Evolutionary conservation across 257 asterid genomes (phyloP).

Genomic region (Cinchona pubescens): DNA sequence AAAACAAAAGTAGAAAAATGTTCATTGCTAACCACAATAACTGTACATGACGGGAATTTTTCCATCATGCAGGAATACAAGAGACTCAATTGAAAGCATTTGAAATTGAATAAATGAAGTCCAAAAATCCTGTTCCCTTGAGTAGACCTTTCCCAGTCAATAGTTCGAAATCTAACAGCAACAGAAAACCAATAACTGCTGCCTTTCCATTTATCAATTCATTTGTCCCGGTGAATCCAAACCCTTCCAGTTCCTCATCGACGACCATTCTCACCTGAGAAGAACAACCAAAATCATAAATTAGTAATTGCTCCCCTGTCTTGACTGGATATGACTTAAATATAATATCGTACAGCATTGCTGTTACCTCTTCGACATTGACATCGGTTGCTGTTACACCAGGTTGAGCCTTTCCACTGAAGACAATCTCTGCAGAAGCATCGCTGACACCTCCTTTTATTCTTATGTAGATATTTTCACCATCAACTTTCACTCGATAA

Average conservation of each 20-base stretch:
- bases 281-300: neutral
- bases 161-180: slow-evolving; percentile 89
- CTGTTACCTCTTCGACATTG: slow-evolving; percentile 83
- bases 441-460: slow-evolving; percentile 39
- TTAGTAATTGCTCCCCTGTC: neutral
- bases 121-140: slow-evolving; percentile 97
- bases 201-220: slow-evolving; percentile 91
- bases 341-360: neutral
- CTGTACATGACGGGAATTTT: too few species aligned
- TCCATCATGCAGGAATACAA: neutral
- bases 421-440: slow-evolving; percentile 76
- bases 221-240: slow-evolving; percentile 74
- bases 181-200: slow-evolving; percentile 73
- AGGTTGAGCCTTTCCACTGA: slow-evolving; percentile 97
- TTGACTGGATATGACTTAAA: neutral
- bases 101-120: slow-evolving; percentile 75
- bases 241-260: slow-evolving; percentile 62
- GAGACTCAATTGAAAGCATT: slow-evolving; percentile 42
- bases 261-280: slow-evolving; percentile 76
- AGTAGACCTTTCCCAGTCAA: slow-evolving; percentile 88
- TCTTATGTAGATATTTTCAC: slow-evolving; percentile 65
- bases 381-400: slow-evolving; percentile 79
- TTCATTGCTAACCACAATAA: neutral
- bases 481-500: slow-evolving; percentile 64
- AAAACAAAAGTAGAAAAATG: neutral